Conservation (phyloP, 495 filamentous ascomycete species). For the Daldinia grandis region DNA sequence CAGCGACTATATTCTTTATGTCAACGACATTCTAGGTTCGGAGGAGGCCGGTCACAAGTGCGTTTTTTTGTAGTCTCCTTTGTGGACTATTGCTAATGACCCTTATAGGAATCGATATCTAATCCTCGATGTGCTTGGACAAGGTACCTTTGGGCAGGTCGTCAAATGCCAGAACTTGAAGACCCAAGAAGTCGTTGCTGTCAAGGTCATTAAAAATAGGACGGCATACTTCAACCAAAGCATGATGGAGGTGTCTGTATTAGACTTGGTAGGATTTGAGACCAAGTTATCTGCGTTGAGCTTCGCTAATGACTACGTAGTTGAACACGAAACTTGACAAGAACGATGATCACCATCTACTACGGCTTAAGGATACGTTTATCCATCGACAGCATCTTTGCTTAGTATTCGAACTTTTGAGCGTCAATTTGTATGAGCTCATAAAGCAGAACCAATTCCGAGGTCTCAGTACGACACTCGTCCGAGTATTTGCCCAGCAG, state of each 20-base stretch:
- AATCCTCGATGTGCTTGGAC: slow-evolving; percentile 96
- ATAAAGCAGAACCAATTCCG: slow-evolving; percentile 99
- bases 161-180: slow-evolving; percentile 99
- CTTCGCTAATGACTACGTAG: slow-evolving; percentile 54
- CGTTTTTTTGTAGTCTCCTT: slow-evolving; percentile 41
- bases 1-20: slow-evolving; percentile 98
- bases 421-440: slow-evolving; percentile 97
- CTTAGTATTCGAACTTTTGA: slow-evolving; percentile 95
- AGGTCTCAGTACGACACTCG: slow-evolving; percentile 94
- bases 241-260: slow-evolving; percentile 99
- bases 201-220: slow-evolving; percentile 99
- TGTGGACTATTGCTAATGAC: slow-evolving; percentile 31
- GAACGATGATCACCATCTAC: slow-evolving; percentile 97
- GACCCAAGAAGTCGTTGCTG: slow-evolving; percentile 97
- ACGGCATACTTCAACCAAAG: slow-evolving; percentile 99
- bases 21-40: slow-evolving; percentile 97
- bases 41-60: slow-evolving; percentile 98
- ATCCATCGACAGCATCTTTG: slow-evolving; percentile 98
- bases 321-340: slow-evolving; percentile 98
- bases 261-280: slow-evolving; percentile 78
- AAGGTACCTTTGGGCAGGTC: slow-evolving; percentile 99
- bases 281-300: neutral
- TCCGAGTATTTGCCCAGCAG: slow-evolving; percentile 98
- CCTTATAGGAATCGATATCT: slow-evolving; percentile 86
- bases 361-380: slow-evolving; percentile 97